Percentiles rank a stretch among this genome's conserved stretches.
Conservation (phyloP, 345 rosid genomes). For the Raphanus raphanistrum region DNA sequence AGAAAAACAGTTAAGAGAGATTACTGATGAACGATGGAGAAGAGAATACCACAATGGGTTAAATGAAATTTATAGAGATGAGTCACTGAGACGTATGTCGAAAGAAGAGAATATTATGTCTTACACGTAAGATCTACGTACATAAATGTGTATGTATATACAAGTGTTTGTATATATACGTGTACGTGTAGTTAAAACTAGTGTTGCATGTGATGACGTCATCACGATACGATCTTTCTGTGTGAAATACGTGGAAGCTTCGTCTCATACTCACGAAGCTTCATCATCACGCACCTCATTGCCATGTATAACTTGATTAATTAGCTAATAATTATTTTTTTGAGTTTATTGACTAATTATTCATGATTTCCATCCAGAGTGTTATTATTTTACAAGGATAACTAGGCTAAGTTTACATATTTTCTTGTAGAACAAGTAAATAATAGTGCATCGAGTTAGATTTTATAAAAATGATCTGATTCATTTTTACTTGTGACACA, state of each 20-base stretch:
- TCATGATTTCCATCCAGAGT: neutral
- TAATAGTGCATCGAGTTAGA: neutral
- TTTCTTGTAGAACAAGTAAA: neutral
- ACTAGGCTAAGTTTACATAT: neutral
- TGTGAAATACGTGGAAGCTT: constrained; percentile 32
- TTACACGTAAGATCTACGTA: constrained; percentile 27
- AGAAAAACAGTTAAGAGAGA: neutral
- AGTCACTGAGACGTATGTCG: constrained; percentile 32
- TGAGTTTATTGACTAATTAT: neutral
- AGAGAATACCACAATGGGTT: neutral
- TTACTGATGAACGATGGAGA: constrained; percentile 13
- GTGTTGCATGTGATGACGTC: constrained; percentile 44
- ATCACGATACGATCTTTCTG: constrained; percentile 27
- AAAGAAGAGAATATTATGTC: constrained; percentile 29
- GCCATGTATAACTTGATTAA: neutral
- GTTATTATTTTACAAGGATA: neutral
- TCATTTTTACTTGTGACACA: too few species aligned
- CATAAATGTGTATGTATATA: constrained; percentile 19
- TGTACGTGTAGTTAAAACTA: constrained; percentile 22
- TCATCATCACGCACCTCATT: constrained; percentile 5
- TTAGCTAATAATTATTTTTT: neutral
- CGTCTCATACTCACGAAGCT: neutral
- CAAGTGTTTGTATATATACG: constrained; percentile 12
- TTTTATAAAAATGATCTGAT: neutral
- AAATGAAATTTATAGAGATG: constrained; percentile 22